Evolutionary conservation across 192 early-diverging fungal species (phyloP).

Genomic region (Neocallimastix lanati): DNA sequence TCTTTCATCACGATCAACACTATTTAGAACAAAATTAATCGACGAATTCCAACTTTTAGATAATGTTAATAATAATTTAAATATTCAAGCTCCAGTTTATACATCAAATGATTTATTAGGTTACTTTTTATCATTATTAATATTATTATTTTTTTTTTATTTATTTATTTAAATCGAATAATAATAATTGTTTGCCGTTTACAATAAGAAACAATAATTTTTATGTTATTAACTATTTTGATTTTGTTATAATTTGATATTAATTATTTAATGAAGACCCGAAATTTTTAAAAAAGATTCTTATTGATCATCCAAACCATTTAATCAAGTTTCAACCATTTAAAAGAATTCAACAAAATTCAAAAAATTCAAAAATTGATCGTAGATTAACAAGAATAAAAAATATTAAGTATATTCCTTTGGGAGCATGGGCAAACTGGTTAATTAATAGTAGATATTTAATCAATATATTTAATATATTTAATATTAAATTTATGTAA

Average conservation of each 20-base stretch:
- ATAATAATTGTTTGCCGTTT: neutral
- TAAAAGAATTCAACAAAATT: conserved; percentile 14
- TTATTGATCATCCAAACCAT: conserved; percentile 18
- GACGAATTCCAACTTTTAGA: conserved; percentile 23
- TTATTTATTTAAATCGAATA: neutral
- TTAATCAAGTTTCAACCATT: conserved; percentile 21
- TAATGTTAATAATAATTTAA: conserved; percentile 8
- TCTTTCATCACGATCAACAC: conserved; percentile 6
- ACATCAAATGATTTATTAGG: conserved; percentile 11
- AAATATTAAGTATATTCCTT: conserved; percentile 12
- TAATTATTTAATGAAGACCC: conserved; percentile 1
- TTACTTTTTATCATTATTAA: neutral
- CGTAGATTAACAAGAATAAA: conserved; percentile 15
- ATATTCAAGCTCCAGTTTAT: conserved; percentile 10
- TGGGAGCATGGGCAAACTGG: conserved; percentile 23
- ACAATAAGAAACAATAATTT: too few species aligned
- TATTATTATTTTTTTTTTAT: too few species aligned
- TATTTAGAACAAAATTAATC: conserved; percentile 15
- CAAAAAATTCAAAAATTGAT: conserved; percentile 11
- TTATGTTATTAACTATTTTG: too few species aligned
- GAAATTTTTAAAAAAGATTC: conserved; percentile 4
- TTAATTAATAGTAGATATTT: neutral
- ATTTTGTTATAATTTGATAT: too few species aligned
- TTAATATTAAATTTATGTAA: too few species aligned
- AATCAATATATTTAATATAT: too few species aligned